phyloP scores from a whole-genome alignment of 768 basidiomycete species.

The Trichaptum fuscoviolaceum region DNA sequence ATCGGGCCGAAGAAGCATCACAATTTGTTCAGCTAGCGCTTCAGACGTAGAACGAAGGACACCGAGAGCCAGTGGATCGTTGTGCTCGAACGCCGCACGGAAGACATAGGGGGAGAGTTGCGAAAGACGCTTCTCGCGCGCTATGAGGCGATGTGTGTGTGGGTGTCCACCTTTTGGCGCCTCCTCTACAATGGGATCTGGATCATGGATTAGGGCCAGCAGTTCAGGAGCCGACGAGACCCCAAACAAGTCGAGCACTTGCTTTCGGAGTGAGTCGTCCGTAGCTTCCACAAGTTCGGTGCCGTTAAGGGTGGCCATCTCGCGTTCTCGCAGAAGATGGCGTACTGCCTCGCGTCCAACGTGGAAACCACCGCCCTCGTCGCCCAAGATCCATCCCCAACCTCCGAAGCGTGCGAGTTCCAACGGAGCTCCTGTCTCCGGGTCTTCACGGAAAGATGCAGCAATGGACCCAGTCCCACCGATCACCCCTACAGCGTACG shows the following conservation, averaged over 20 bases:
- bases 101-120: slow-evolving; percentile 76
- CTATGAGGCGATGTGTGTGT: slow-evolving; percentile 24
- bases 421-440: slow-evolving; percentile 34
- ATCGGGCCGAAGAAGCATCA: slow-evolving; percentile 43
- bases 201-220: slow-evolving; percentile 55
- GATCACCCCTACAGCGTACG: slow-evolving; percentile 65
- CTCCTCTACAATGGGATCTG: slow-evolving; percentile 39
- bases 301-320: slow-evolving; percentile 38
- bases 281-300: slow-evolving; percentile 18
- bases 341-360: slow-evolving; percentile 75
- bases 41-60: slow-evolving; percentile 50
- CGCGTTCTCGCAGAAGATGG: slow-evolving; percentile 54
- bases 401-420: slow-evolving; percentile 72
- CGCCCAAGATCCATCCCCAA: slow-evolving; percentile 82
- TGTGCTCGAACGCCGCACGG: slow-evolving; percentile 62
- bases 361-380: slow-evolving; percentile 79
- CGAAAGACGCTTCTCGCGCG: slow-evolving; percentile 71
- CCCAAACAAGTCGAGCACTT: slow-evolving; percentile 51
- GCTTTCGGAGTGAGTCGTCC: slow-evolving; percentile 27
- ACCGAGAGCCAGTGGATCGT: slow-evolving; percentile 57
- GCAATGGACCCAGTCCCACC: slow-evolving; percentile 80
- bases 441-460: slow-evolving; percentile 50
- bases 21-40: slow-evolving; percentile 54
- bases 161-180: neutral
- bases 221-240: slow-evolving; percentile 57